Evolutionary conservation across 345 rosid genomes (phyloP).

Genomic region (Luvunga scandens): DNA sequence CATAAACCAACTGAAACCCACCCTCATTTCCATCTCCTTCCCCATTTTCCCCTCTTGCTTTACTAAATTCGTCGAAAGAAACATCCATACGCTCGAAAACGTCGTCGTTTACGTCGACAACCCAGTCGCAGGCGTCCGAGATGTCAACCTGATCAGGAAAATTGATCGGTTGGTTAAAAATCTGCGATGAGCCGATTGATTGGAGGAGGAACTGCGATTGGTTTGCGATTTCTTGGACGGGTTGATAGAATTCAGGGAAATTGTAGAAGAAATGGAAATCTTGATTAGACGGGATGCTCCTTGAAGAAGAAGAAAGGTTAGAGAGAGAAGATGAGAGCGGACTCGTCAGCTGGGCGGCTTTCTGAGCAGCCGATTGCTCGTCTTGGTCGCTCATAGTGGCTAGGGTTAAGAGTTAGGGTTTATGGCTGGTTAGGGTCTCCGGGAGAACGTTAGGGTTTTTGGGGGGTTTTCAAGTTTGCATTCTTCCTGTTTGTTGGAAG

Average conservation of each 20-base stretch:
- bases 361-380: constrained; percentile 27
- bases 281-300: constrained; percentile 53
- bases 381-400: constrained; percentile 19
- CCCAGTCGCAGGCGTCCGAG: constrained; percentile 73
- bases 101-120: constrained; percentile 66
- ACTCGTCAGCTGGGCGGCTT: constrained; percentile 29
- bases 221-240: constrained; percentile 41
- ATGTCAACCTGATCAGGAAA: constrained; percentile 44
- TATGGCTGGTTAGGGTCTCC: background rate
- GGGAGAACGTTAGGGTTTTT: background rate
- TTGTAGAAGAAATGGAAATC: constrained; percentile 87
- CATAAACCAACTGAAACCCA: constrained; percentile 75
- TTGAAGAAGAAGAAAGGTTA: constrained; percentile 45
- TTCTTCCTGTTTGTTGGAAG: background rate
- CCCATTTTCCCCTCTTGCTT: constrained; percentile 42
- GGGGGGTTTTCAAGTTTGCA: background rate
- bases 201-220: constrained; percentile 52
- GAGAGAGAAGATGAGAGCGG: constrained; percentile 52
- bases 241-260: constrained; percentile 68
- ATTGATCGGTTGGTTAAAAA: constrained; percentile 27
- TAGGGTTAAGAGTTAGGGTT: constrained; percentile 23
- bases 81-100: constrained; percentile 61
- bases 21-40: constrained; percentile 37
- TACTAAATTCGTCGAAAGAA: constrained; percentile 53
- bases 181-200: constrained; percentile 48